phyloP scores from a whole-genome alignment of 441 rosid genomes.

The Rhodomyrtus psidioides region DNA sequence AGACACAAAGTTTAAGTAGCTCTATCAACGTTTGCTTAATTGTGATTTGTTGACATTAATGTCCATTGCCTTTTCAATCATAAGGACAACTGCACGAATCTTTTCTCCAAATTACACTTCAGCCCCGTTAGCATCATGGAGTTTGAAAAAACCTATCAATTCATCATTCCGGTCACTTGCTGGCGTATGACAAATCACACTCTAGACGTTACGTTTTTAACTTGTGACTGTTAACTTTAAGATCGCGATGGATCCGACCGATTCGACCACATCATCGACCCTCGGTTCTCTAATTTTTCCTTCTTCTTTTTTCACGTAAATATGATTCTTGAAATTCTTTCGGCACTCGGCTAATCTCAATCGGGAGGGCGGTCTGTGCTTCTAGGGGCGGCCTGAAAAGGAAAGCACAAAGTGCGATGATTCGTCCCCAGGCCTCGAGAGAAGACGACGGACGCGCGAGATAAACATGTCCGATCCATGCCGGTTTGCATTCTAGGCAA shows the following conservation, averaged over 20 bases:
- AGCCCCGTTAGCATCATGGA: not conserved
- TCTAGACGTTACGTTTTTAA: not conserved
- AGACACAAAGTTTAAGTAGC: no score
- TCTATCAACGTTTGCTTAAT: not conserved
- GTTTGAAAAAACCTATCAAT: not conserved
- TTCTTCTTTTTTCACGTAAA: not conserved
- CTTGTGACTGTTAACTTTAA: not conserved
- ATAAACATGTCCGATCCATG: no score
- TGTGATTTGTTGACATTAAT: not conserved
- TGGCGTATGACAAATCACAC: not conserved
- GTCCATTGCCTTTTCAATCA: not conserved
- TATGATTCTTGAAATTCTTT: not conserved
- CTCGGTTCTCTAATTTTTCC: not conserved
- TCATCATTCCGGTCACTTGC: not conserved
- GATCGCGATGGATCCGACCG: accelerated
- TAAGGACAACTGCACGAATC: not conserved
- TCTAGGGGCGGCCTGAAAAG: not conserved
- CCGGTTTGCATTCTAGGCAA: not conserved
- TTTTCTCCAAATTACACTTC: not conserved
- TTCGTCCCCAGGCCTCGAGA: not conserved
- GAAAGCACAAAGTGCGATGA: not conserved
- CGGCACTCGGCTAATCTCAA: not conserved
- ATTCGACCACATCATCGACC: not conserved
- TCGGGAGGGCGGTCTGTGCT: not conserved
- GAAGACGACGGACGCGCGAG: not conserved